Evolutionary conservation across 1,284 basidiomycete genomes (phyloP).

Genomic region (Laetiporus sulphureus): DNA sequence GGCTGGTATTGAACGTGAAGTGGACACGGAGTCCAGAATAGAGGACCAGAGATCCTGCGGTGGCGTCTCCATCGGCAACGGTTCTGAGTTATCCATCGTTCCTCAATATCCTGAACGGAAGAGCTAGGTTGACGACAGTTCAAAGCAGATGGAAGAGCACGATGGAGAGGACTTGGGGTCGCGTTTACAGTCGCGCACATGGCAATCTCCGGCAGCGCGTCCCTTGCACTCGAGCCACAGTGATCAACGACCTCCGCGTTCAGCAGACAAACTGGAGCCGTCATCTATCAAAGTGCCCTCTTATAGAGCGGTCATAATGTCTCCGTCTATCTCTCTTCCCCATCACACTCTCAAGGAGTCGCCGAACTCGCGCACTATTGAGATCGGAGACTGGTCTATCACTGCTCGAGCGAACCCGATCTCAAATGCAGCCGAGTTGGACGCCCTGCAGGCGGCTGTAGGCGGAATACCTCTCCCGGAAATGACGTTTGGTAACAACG

Average conservation of each 20-base stretch:
- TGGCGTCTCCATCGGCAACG: constrained; percentile 59
- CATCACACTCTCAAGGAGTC: constrained; percentile 58
- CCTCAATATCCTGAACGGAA: background rate
- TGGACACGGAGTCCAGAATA: constrained; percentile 85
- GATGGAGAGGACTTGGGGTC: too few species aligned
- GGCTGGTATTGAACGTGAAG: constrained; percentile 75
- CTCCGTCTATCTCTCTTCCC: constrained; percentile 43
- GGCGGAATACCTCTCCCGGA: constrained; percentile 82
- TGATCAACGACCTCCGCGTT: too few species aligned
- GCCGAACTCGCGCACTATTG: constrained; percentile 59
- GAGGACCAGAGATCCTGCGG: constrained; percentile 86
- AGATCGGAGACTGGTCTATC: constrained; percentile 58
- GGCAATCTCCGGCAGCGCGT: constrained; percentile 18
- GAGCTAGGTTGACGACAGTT: too few species aligned
- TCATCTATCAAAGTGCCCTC: constrained; percentile 11
- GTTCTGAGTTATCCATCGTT: constrained; percentile 44
- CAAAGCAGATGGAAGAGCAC: too few species aligned
- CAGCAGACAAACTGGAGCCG: too few species aligned
- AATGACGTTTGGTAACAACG: constrained; percentile 94
- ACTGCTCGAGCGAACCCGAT: constrained; percentile 65
- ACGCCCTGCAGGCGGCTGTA: constrained; percentile 57
- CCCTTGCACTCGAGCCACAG: too few species aligned
- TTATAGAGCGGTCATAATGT: constrained; percentile 26
- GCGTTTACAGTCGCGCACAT: too few species aligned
- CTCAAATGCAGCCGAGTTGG: constrained; percentile 68